Evolutionary conservation across 768 basidiomycete species (phyloP), one percentile per base, ranked within the genome.

Genomic region (Naganishia randhawae): DNA sequence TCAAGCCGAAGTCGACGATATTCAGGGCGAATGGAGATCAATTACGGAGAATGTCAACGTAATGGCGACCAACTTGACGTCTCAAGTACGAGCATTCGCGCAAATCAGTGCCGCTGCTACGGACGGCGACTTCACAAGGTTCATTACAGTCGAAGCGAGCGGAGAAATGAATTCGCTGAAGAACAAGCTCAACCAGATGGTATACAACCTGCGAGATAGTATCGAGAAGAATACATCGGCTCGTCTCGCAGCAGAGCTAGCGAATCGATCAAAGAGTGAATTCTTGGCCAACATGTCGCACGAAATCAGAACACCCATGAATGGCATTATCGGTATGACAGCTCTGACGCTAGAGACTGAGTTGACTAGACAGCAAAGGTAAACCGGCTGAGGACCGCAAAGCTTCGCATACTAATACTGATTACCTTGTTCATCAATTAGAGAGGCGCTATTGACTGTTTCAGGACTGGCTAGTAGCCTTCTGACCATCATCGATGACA

Each of bases 291-390:
- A 98, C 74, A 99, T 98, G 95, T 90, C 88, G 8, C 61, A 68
- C 37, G 69, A 71, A 62, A 80, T 80, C 65, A 92, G 95, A 78
- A 98, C 96, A 27, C 96, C 96, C 0, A 99, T 98, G 95, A 99
- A 98, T 77, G 95, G 96, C 76, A 99, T 99, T 80, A 98, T 99
- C 73, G 95, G 95, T n/a, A 93, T 99, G 93, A 99, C 95, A 29
- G 93, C 95, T 80, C 82, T 99, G 67, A 97, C 96, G 11, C 86
- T 99, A 25, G 96, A 99, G 76, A 92, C 90, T 50, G 96, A 99
- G 78, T 81, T 99, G 72, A 96, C 93, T 69, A 82, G 95, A 71
- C 90, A 90, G 42, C 96, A 98, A 80, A 83, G 69, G 69, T 69
- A 22, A 25, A 45, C 25, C 48, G 50, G 2, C 17, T 37, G 64